phyloP scores from a whole-genome alignment of 495 filamentous ascomycete species.

The Neurospora tetraspora region DNA sequence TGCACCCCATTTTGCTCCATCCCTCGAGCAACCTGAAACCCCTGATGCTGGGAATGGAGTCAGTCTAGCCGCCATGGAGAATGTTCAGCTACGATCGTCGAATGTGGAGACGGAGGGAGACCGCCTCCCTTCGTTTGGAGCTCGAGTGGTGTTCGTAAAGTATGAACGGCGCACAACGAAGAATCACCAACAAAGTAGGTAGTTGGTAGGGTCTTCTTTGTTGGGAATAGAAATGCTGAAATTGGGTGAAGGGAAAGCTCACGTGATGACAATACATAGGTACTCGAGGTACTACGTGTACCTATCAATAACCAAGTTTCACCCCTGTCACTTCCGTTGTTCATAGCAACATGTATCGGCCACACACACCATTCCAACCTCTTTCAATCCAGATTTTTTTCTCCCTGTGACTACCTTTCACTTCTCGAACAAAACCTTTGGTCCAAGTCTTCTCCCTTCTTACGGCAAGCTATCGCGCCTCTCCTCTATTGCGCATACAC shows the following conservation, averaged over 20 bases:
- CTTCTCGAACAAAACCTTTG: not conserved
- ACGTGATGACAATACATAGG: not conserved
- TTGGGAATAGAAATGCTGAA: not conserved
- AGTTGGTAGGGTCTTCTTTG: not conserved
- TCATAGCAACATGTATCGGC: not conserved
- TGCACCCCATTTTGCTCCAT: not conserved
- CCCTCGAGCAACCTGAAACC: not conserved
- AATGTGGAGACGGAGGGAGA: not conserved
- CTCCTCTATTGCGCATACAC: not conserved
- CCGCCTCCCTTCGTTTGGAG: not conserved
- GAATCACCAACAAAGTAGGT: not conserved
- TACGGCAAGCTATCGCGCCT: not conserved
- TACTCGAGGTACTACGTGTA: too few species aligned
- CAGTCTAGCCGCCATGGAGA: not conserved
- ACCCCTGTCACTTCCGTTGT: too few species aligned
- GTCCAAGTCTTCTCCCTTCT: not conserved
- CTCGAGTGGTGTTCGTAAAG: not conserved
- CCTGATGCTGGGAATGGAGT: not conserved
- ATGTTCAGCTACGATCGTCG: not conserved
- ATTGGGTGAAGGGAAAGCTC: not conserved
- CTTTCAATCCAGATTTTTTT: not conserved
- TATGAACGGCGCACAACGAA: not conserved
- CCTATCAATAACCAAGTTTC: too few species aligned
- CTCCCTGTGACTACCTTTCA: not conserved
- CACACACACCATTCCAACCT: not conserved